Base-by-base conservation (phyloP, 106 monocot genomes). In the Dendrobium catenatum region DNA sequence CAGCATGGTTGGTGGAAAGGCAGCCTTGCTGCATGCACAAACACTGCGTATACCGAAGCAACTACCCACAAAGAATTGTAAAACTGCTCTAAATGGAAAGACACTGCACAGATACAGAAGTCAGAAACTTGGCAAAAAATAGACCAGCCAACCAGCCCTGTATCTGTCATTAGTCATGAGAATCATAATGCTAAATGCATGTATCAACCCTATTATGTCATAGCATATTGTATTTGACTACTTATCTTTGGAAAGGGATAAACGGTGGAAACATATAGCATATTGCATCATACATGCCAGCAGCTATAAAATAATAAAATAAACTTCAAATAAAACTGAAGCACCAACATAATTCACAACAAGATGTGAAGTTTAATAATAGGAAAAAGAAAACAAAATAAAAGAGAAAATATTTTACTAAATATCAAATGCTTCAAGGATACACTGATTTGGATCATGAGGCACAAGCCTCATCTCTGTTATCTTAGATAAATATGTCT, bases 391-490 rank as follows among this genome's bases (percentile, higher is more conserved):
- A 31, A 4, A 22, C 26, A 26, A 66, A 66, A 26, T 66, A 17
- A 13, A 70, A 4, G 13, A 68, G 18, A 70, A 33, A 29, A 33
- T 70, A 2, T 37, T 37, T 37, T 37, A 37, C 70, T 37, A 37
- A 9, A 70, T 70, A 70, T 22, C 22, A 61, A 22, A 61, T 5
- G 4, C 29, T 33, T 16, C 70, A 91, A 93, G 89, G 88, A 93
- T 98, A 98, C 98, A 87, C 46, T 95, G 95, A 82, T 85, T 86
- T 46, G 95, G 83, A 83, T 98, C 95, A 83, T 95, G 93, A 76
- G 98, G 98, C 47, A 95, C 66, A 80, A 98, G 85, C 68, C 98
- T 93, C 95, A 95, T 93, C 46, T 98, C 98, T 54, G 89, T 91
- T 47, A 98, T 81, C 81, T 79, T 89, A 44, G 88, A 85, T n/a